Base-by-base conservation (phyloP, 352 stramenopile species). In the Aphanomyces invadans region DNA sequence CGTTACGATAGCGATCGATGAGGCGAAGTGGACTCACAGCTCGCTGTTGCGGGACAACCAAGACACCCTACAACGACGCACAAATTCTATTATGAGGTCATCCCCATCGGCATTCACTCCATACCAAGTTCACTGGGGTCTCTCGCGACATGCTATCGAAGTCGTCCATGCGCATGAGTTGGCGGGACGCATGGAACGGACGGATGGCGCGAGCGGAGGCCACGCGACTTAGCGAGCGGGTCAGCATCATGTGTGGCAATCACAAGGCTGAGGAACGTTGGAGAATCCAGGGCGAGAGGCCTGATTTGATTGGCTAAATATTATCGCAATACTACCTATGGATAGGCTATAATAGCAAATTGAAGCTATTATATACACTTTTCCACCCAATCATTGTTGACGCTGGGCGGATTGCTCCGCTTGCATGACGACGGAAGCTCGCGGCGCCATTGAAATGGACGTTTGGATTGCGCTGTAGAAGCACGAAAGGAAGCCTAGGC, bases 11-110 rank as follows among this genome's bases (percentile, higher is more conserved):
- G n/a, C n/a, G n/a, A n/a, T n/a, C 9, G 23, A 28, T 0, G 1
- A 48, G 28, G n/a, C 23, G 21, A n/a, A 3, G 45, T 26, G 53
- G 19, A 67, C 60, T 7, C 57, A 67, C 60, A 11, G 86, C 86
- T 38, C 83, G 78, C 56, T 95, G 86, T 72, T 95, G 86, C n/a
- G 86, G 86, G 17, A 95, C 86, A 56, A 95, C 89, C 44, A 95
- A 60, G 15, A 95, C 73, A 56, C 86, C 86, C 86, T 95, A 72
- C 28, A 56, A 39, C 11, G 31, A 70, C 4, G 23, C n/a, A n/a
- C n/a, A n/a, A n/a, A n/a, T n/a, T n/a, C n/a, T n/a, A 12, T 21
- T 62, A 19, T 36, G 17, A 17, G 0, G 9, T 17, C 28, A 36
- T 53, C 23, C 26, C 5, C 2, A 2, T 5, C 15, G n/a, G 5